Evolutionary conservation across 2,329 filamentous ascomycete species (phyloP), one percentile per base, ranked within the genome.

Genomic region (Colletotrichum nymphaeae): DNA sequence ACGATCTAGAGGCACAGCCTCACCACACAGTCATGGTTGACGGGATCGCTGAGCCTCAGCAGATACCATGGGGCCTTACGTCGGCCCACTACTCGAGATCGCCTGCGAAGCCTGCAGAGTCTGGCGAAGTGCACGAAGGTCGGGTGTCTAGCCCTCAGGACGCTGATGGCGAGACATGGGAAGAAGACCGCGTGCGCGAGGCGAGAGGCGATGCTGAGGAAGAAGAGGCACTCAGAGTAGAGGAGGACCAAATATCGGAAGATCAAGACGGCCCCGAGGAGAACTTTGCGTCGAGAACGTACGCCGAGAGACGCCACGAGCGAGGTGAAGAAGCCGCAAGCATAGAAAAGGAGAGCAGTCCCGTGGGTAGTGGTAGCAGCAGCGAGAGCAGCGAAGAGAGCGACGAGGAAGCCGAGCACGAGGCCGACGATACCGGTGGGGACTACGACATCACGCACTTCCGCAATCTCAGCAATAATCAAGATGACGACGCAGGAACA

Each of bases 371-470:
- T 8, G 64, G 66, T 24, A 42, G 69, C 30, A 63, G 64, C 53
- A 35, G 30, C 22, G 55, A 57, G 14, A 57, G 57, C 42, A 69
- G 69, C 14, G 57, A 63, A 16, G 52, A 68, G 22, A 67, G 67
- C 49, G 74, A 75, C 2, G 72, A 53, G 16, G 74, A 75, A 55
- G 63, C 63, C 19, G 74, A 70, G 19, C 59, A 74, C 24, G 74
- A 68, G 26, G 67, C 60, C 14, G 72, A 72, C 4, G 72, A 75
- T 37, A 60, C 63, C 3, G 74, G 74, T 11, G 74, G 74, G n/a
- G 74, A 76, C 26, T 76, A 76, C 26, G 74, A 75, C 5, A 76
- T 76, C 16, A 64, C 69, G 28, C 72, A 73, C 16, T 76, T 75
- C 63, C 69, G 68, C 35, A 76, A 76, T 60, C 74, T 75, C 16